A percentile compares a stretch with the other conserved stretches of the same genome.
Conservation (phyloP, 331 rosid species). For the Quercus tomentella region DNA sequence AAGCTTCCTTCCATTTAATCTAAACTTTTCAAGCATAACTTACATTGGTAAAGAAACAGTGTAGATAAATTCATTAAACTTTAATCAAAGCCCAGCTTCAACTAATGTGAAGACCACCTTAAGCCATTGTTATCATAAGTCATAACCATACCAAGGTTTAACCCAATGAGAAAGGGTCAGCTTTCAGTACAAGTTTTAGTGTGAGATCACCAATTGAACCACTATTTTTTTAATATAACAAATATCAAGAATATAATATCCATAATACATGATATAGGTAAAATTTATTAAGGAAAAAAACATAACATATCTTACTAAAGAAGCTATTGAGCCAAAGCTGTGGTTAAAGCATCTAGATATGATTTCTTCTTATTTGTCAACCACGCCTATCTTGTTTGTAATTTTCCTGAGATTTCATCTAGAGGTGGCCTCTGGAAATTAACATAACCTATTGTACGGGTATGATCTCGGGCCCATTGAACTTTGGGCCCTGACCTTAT, state of each 20-base stretch:
- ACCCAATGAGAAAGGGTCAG: too few species aligned
- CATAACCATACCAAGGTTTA: too few species aligned
- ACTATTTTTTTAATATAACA: too few species aligned
- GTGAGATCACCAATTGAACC: too few species aligned
- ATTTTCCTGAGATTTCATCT: background rate
- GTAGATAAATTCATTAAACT: background rate
- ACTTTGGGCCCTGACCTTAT: too few species aligned
- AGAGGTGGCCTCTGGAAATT: background rate
- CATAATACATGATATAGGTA: too few species aligned
- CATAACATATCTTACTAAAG: too few species aligned
- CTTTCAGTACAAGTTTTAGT: too few species aligned
- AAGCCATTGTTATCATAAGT: too few species aligned
- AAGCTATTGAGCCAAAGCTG: background rate
- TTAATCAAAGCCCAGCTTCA: background rate
- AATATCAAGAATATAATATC: too few species aligned
- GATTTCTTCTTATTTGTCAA: background rate
- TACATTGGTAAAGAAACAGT: background rate
- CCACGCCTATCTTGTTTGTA: background rate
- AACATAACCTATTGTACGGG: background rate
- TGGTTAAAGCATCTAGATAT: background rate
- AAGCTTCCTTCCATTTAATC: background rate
- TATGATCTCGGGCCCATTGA: too few species aligned
- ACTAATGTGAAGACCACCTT: background rate
- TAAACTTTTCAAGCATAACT: background rate
- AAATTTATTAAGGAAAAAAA: too few species aligned